Percentiles rank a stretch among this genome's conserved stretches.
phyloP scores from a whole-genome alignment of 306 rosid species.

The Cicer chorassanicum region DNA sequence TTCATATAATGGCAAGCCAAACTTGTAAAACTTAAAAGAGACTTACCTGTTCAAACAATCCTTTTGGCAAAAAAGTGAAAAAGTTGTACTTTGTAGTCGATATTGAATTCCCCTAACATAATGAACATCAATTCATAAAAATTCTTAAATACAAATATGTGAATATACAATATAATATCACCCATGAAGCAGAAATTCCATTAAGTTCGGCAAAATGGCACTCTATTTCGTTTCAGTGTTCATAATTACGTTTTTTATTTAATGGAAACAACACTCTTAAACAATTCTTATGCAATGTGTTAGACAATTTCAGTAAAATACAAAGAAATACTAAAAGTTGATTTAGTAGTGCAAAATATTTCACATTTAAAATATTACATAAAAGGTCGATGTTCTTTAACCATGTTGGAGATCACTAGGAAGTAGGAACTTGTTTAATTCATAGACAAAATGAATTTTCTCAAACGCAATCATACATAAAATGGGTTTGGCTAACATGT shows the following conservation, averaged over 20 bases:
- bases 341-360: conserved; percentile 4
- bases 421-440: not conserved
- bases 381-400: conserved; percentile 12
- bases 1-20: conserved; percentile 15
- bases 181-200: conserved; percentile 7
- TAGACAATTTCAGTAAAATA: conserved; percentile 10
- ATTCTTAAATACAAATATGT: conserved; percentile 33
- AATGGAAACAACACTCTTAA: not conserved
- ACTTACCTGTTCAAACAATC: conserved; percentile 92
- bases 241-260: not conserved
- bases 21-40: conserved; percentile 35
- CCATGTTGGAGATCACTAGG: conserved; percentile 22
- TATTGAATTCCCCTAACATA: conserved; percentile 85
- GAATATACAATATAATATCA: conserved; percentile 35
- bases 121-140: conserved; percentile 40
- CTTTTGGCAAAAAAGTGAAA: conserved; percentile 86
- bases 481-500: not conserved
- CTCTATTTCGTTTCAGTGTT: not conserved
- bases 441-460: not conserved
- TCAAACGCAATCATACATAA: not conserved
- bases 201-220: not conserved
- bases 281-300: not conserved
- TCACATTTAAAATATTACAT: not conserved
- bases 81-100: conserved; percentile 92
- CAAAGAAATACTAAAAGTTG: not conserved